A percentile compares a stretch with the other conserved stretches of the same genome.
Evolutionary conservation across 768 basidiomycete species (phyloP).

Genomic region (Lyophyllum semitale): DNA sequence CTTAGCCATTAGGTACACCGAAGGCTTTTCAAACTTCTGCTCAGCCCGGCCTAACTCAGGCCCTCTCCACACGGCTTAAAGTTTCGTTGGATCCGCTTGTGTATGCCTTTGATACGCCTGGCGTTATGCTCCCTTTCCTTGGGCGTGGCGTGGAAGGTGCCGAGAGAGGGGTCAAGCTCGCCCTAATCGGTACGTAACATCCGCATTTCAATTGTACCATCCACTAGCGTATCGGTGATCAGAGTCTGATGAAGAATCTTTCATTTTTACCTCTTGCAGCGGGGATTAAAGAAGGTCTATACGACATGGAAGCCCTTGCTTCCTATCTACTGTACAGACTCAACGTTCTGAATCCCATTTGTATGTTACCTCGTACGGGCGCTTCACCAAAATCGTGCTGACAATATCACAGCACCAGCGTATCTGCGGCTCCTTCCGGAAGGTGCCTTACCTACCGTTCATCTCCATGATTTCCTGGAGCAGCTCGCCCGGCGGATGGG

Average conservation of each 20-base stretch:
- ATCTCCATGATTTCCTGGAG: slow-evolving; percentile 67
- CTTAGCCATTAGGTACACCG: slow-evolving; percentile 55
- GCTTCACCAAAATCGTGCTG: slow-evolving; percentile 1
- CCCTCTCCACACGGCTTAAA: slow-evolving; percentile 87
- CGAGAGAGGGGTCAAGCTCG: slow-evolving; percentile 91
- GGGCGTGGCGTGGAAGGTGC: slow-evolving; percentile 84
- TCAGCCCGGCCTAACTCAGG: slow-evolving; percentile 87
- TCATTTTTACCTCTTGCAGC: slow-evolving; percentile 45
- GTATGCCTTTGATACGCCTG: slow-evolving; percentile 95
- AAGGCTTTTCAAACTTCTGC: slow-evolving; percentile 91
- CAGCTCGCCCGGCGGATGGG: slow-evolving; percentile 73
- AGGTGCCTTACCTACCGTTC: slow-evolving; percentile 55
- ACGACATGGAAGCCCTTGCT: slow-evolving; percentile 82
- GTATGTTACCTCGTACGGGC: slow-evolving; percentile 44
- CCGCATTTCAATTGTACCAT: slow-evolving; percentile 10
- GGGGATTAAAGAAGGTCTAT: slow-evolving; percentile 92
- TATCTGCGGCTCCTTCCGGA: slow-evolving; percentile 66
- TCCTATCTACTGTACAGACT: slow-evolving; percentile 86
- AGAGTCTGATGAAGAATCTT: slow-evolving; percentile 15
- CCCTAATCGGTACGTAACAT: slow-evolving; percentile 79
- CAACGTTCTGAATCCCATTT: slow-evolving; percentile 71
- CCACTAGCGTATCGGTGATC: slow-evolving; percentile 13
- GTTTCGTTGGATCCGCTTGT: slow-evolving; percentile 78
- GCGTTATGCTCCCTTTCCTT: slow-evolving; percentile 95
- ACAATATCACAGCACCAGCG: slow-evolving; percentile 53